These are phyloP conservation scores for Agroathelia rolfsii DNA, from an alignment of 1,284 basidiomycete genomes.

Conservation along the genomic window DNA sequence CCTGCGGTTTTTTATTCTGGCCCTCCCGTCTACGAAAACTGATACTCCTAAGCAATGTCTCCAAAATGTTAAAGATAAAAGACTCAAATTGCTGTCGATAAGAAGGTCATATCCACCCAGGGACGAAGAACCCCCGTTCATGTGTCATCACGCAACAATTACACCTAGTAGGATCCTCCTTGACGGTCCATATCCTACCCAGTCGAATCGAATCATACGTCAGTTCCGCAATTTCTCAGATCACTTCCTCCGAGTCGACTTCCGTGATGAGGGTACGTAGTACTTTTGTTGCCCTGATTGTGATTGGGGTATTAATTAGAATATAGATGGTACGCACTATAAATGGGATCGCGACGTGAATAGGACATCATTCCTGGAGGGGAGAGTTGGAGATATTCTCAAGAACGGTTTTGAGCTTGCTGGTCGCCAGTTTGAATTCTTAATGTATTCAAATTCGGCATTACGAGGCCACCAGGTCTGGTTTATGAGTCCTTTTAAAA, in stretches of 20 bases:
- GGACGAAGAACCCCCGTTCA: no score
- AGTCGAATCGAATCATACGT: slow-evolving; percentile 58
- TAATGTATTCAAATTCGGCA: slow-evolving; percentile 67
- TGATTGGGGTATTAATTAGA: no score
- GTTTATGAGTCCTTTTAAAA: slow-evolving; percentile 56
- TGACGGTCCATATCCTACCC: slow-evolving; percentile 61
- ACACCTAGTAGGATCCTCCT: slow-evolving; percentile 62
- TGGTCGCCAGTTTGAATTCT: slow-evolving; percentile 58
- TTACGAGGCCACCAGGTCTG: slow-evolving; percentile 68
- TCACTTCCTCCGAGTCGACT: slow-evolving; percentile 67
- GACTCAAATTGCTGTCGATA: slow-evolving; percentile 16
- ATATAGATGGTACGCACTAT: slow-evolving; percentile 54
- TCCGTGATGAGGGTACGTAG: slow-evolving; percentile 75
- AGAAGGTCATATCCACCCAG: slow-evolving; percentile 19
- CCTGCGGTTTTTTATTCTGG: slow-evolving; percentile 41
- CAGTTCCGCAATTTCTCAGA: slow-evolving; percentile 47
- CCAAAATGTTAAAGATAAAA: slow-evolving; percentile 21
- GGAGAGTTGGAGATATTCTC: slow-evolving; percentile 54
- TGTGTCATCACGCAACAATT: slow-evolving; percentile 56
- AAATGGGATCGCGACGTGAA: slow-evolving; percentile 60
- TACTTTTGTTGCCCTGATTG: no score
- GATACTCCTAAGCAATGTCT: slow-evolving; percentile 45
- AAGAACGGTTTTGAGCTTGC: slow-evolving; percentile 60
- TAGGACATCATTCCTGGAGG: slow-evolving; percentile 40
- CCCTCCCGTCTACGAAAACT: slow-evolving; percentile 26